Base-by-base conservation (phyloP, 2,329 filamentous ascomycete species). In the Bipolaris gigantea region DNA sequence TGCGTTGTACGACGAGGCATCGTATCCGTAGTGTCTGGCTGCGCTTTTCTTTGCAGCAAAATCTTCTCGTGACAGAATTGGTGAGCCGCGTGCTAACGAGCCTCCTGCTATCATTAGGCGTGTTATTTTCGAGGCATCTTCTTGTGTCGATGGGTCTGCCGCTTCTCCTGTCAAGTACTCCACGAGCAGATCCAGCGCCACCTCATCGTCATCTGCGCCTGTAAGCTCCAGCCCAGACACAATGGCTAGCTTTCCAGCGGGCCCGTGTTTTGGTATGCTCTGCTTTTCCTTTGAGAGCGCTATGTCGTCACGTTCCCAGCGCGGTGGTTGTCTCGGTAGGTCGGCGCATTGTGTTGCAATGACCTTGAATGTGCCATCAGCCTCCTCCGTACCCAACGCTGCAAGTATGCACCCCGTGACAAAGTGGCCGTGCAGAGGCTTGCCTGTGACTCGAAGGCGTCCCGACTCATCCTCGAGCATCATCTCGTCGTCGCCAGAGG, bases 401-500 rank as follows among this genome's bases (percentile, higher is more conserved):
- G 92, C 92, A 38, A 97, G 83, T 66, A 99, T 92, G 65, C 90
- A 95, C 23, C 94, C 94, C 0, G 94, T 99, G 2, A 96, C 93
- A 7, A 97, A 82, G 21, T 89, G 81, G 1, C 83, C 81, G 58
- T 82, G 79, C 43, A 99, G 77, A 18, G 85, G 74, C 38, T 84
- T 81, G 3, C 94, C 94, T 0, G 89, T 87, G 7, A 99, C 79
- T 18, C 87, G 84, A 62, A 99, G 80, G 21, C 95, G 87, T 42
- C 94, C 94, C 0, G 92, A 97, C 74, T 97, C 93, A 73, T 99
- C 94, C 74, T 99, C 94, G 35, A 99, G 80, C 86, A 95, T 96
- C 62, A 91, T 84, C 56, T 85, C 78, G 57, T 91, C 85, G 47
- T 88, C 82, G 52, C 78, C 75, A 57, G 85, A 80, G 9, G 82